Conservation (phyloP, 768 basidiomycete species). For the Amanita rubescens region DNA sequence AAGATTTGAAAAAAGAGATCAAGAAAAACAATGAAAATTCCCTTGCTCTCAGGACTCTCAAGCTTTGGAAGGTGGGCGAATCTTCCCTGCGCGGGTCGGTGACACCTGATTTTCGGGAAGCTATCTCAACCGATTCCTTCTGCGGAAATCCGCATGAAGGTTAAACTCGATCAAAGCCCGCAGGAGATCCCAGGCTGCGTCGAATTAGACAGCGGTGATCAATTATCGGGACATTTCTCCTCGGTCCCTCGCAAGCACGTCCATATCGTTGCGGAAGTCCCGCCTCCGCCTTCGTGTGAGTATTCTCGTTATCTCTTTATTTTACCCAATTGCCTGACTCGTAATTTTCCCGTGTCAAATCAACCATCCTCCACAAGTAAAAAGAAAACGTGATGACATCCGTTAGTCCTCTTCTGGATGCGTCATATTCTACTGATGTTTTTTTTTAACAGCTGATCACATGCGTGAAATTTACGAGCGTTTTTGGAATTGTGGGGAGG, state of each 20-base stretch:
- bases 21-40: slow-evolving; percentile 9
- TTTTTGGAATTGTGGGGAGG: slow-evolving; percentile 1
- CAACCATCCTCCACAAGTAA: no score
- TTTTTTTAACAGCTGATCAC: background rate
- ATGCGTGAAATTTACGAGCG: background rate
- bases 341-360: no score
- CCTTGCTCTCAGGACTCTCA: slow-evolving; percentile 5
- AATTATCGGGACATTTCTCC: slow-evolving; percentile 9
- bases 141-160: slow-evolving; percentile 3
- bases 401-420: no score
- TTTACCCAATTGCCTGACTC: no score
- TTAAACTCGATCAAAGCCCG: slow-evolving; percentile 8
- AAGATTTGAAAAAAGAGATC: slow-evolving; percentile 9
- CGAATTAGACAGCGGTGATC: slow-evolving; percentile 3
- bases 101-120: slow-evolving; percentile 11
- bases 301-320: no score
- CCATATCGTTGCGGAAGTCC: slow-evolving; percentile 13
- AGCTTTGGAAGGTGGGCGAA: slow-evolving; percentile 14
- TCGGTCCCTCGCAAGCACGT: slow-evolving; percentile 7
- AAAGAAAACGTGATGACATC: no score
- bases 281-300: slow-evolving; percentile 9
- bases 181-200: slow-evolving; percentile 7
- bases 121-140: slow-evolving; percentile 11
- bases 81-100: slow-evolving; percentile 2
- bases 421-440: slow-evolving; percentile 2